Evolutionary conservation across 148 eudicot genomes (phyloP), one percentile per base, ranked within the genome.

Genomic region (Simmondsia chinensis): DNA sequence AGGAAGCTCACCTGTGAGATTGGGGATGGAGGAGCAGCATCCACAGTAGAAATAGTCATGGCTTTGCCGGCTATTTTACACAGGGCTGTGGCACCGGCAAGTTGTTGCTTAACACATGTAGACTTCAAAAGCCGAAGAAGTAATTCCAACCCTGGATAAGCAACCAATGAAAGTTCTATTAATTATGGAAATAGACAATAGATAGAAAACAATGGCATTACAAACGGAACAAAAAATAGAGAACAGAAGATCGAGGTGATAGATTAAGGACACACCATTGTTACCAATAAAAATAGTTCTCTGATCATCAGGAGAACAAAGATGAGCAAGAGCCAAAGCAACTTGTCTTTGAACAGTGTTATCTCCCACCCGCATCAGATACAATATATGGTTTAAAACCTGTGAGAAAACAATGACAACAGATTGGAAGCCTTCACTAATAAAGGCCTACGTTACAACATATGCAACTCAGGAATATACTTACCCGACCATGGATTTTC

Each of bases 251-350:
- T n/a, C n/a, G 1, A 26, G 19, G 30, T 36, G 9, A 28, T 25
- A 20, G 7, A 26, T 7, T 33, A 22, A 18, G 32, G 35, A 26
- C 33, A 39, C 70, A 74, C 97, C 97, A 56, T 69, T 73, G 52
- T 57, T 72, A 47, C 71, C 87, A 20, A 80, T 42, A 29, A 88
- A 88, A 23, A 89, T 76, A 33, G 66, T 59, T 59, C 57, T 74
- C 52, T 69, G 95, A 52, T 89, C 76, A 29, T 69, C 85, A 16
- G 93, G 76, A 31, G 87, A 78, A 59, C 97, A 89, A 38, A 89
- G 94, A 65, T 89, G 88, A 21, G 97, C 93, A 60, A 89, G 88
- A 55, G 93, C 93, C 65, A 85, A 67, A 47, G 80, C 85, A 56
- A 89, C 73, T 52, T 74, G 82, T 65, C 71, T 76, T 52, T 85